Evolutionary conservation across 2,329 filamentous ascomycete species (phyloP), one percentile per base, ranked within the genome.

Genomic region (Fusarium phyllophilum): DNA sequence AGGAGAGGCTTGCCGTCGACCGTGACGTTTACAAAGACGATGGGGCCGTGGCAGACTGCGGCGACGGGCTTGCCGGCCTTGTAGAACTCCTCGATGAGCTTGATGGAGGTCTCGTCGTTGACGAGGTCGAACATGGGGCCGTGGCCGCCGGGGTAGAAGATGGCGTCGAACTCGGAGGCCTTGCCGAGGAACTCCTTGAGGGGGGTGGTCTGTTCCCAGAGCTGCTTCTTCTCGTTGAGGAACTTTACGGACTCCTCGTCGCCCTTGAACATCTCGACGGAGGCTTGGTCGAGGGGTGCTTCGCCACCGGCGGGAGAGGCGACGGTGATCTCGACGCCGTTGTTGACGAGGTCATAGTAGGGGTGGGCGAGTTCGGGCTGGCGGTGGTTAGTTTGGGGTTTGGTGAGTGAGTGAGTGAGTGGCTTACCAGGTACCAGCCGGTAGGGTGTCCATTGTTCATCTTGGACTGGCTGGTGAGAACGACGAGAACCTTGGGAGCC

Each of bases 31-130:
- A 87, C 84, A 22, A 94, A 84, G 18, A 87, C 92, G 8, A 88
- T 88, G 6, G 91, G 90, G 11, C 90, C 92, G 82, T 94, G 92
- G 84, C 92, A 93, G 51, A 94, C 90, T 8, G 91, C 89, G 0
- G 89, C 84, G 20, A 93, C 87, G 62, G 90, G 84, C 85, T 93
- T 93, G 71, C 86, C 88, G 7, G 86, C 85, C 44, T 84, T 82
- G 77, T 86, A 88, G 79, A 94, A 93, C 79, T 92, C 89, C 68
- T 85, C 82, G 77, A 91, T 89, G 41, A 94, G 82, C 70, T 86
- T 83, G 73, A 90, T 87, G 33, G 88, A 90, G n/a, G 85, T 83
- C 26, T 82, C 72, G 78, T 92, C 88, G 64, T 83, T 83, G 62
- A 86, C 87, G 24, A 93, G 88, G 79, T 93, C 91, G 81, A 88